A percentile compares a stretch with the other conserved stretches of the same genome.
phyloP scores from a whole-genome alignment of 2,329 filamentous ascomycete species.

The Chalaropsis thielavioides region DNA sequence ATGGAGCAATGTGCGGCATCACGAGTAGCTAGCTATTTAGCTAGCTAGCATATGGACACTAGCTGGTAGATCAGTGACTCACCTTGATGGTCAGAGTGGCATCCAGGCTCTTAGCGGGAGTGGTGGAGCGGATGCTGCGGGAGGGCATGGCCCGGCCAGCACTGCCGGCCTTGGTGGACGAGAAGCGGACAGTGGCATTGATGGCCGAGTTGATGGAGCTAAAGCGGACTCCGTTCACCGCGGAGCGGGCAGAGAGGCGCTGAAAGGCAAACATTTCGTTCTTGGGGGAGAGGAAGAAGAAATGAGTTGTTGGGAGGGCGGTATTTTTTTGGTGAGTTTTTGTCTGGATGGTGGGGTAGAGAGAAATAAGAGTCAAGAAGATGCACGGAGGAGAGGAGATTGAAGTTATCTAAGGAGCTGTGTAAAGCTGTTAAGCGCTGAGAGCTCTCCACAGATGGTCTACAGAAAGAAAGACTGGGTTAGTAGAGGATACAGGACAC shows the following conservation, averaged over 20 bases:
- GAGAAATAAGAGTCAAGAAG: conserved; percentile 19
- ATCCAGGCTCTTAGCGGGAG: conserved; percentile 39
- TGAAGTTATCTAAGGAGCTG: conserved; percentile 17
- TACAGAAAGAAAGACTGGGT: conserved; percentile 19
- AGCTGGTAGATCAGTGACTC: conserved; percentile 19
- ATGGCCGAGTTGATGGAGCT: conserved; percentile 23
- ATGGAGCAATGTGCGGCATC: too few species aligned
- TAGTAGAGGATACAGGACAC: conserved; percentile 11
- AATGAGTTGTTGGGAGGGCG: background rate
- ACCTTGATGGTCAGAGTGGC: conserved; percentile 92
- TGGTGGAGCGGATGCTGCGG: conserved; percentile 14
- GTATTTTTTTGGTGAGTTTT: conserved; percentile 3
- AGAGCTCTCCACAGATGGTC: conserved; percentile 31
- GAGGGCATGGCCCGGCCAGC: conserved; percentile 47
- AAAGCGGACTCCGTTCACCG: conserved; percentile 27
- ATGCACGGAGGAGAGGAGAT: background rate
- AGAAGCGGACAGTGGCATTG: conserved; percentile 22
- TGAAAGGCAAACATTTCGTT: conserved; percentile 25
- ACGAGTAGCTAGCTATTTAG: too few species aligned
- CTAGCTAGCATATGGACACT: background rate
- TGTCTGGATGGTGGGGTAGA: background rate
- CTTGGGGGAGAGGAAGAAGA: background rate
- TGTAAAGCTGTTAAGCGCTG: conserved; percentile 20
- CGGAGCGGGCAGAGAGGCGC: conserved; percentile 31
- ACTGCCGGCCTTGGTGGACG: conserved; percentile 41